Evolutionary conservation across 2,329 filamentous ascomycete genomes (phyloP), one percentile per base, ranked within the genome.

Genomic region (Fusarium continuum): DNA sequence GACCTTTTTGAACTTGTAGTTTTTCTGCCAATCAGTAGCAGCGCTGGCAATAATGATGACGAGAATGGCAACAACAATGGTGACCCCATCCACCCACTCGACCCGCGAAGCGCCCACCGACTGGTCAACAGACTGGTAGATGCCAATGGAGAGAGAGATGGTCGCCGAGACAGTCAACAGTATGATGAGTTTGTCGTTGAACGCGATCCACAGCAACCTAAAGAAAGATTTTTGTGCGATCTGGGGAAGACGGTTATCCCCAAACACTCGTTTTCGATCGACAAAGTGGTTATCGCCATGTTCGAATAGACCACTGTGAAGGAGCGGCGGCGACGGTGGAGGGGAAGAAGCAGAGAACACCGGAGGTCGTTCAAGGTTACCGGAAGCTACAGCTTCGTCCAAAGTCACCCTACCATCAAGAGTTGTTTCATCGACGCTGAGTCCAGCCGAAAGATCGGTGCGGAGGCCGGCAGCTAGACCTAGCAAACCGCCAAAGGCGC

Each of bases 11-110:
- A 93, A 93, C 70, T 92, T 89, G 39, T 88, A 84, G 73, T 93
- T 91, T 75, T 93, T 93, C 70, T 93, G 91, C 83, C 88, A 93
- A 72, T 93, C 91, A 65, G 92, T 93, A 28, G 88, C 78, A n/a
- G 91, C 90, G 59, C 90, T 91, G 17, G 92, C 91, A 17, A 90
- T 75, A 4, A 93, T 88, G 40, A 93, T 91, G 62, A 93, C 88
- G 14, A 89, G 73, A 58, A 93, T 91, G 45, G 91, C 91, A 19
- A 89, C 84, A 36, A 92, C 88, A 63, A 93, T 92, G 8, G 91
- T 91, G 10, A 93, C 87, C 63, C 91, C 91, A 75, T 94, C 91
- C 6, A 93, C 88, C 91, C 91, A 94, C 73, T 93, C 88, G 11
- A 92, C 87, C 29, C 83, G 83, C 6, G 86, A 79, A 32, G 77